Conservation (phyloP, 2,329 filamentous ascomycete genomes). For the Phaeosphaeriaceae sp. region DNA sequence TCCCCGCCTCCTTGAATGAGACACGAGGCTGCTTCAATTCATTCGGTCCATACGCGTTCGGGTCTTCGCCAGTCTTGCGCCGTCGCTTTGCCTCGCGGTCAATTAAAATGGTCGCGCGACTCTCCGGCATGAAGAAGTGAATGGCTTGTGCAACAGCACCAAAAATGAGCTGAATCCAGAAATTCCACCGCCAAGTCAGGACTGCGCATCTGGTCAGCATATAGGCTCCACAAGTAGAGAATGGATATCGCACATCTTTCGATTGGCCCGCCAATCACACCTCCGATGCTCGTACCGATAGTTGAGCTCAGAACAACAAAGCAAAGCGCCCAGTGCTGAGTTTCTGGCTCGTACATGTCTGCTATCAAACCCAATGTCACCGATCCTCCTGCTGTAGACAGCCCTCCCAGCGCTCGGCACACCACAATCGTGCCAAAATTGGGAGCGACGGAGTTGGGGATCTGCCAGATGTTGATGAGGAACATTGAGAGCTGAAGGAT, state of each 20-base stretch:
- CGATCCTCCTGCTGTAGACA: conserved; percentile 65
- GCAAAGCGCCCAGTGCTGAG: conserved; percentile 66
- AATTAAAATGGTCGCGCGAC: conserved; percentile 75
- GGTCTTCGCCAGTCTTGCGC: conserved; percentile 64
- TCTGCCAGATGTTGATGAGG: conserved; percentile 68
- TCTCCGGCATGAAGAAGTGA: conserved; percentile 75
- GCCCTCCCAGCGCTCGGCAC: conserved; percentile 56
- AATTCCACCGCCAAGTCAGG: conserved; percentile 72
- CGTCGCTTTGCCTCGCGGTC: conserved; percentile 77
- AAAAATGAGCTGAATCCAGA: conserved; percentile 85
- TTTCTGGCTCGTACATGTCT: conserved; percentile 64
- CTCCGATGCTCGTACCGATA: conserved; percentile 76
- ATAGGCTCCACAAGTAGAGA: conserved; percentile 51
- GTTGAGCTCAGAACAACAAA: conserved; percentile 61
- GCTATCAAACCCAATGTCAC: conserved; percentile 69
- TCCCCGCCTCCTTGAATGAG: conserved; percentile 44
- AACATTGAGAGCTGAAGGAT: conserved; percentile 64
- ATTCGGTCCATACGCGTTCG: conserved; percentile 73
- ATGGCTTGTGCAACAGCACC: conserved; percentile 71
- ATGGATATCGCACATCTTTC: conserved; percentile 43
- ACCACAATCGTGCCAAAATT: conserved; percentile 72
- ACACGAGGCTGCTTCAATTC: conserved; percentile 60
- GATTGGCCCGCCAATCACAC: conserved; percentile 67
- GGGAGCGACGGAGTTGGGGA: conserved; percentile 67
- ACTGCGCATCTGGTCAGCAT: conserved; percentile 61